phyloP scores from a whole-genome alignment of 257 asterid genomes.

The Solanum bulbocastanum region DNA sequence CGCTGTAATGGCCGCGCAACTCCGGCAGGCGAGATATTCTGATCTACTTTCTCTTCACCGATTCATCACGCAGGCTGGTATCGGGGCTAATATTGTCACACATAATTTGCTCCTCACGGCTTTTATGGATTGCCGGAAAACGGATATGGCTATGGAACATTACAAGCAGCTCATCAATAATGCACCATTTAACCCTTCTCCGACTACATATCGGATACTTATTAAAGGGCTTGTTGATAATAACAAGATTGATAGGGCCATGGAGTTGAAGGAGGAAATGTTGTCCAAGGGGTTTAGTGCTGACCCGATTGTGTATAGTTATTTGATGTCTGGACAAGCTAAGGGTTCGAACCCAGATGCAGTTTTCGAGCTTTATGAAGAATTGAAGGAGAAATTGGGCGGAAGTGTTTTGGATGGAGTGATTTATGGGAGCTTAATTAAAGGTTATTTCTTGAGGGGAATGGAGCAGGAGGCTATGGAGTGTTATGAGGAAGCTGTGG shows the following conservation, averaged over 20 bases:
- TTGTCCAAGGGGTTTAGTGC: conserved; percentile 45
- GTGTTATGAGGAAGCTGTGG: conserved; percentile 45
- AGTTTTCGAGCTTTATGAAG: conserved; percentile 59
- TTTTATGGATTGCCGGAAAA: conserved; percentile 70
- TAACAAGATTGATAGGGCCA: conserved; percentile 46
- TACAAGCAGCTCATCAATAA: conserved; percentile 65
- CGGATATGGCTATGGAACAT: conserved; percentile 79
- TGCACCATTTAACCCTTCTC: conserved; percentile 62
- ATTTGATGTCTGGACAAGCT: conserved; percentile 67
- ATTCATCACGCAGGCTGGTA: conserved; percentile 82
- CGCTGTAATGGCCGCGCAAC: conserved; percentile 78
- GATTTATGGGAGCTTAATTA: conserved; percentile 75
- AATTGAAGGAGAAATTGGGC: conserved; percentile 69
- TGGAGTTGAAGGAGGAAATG: conserved; percentile 68
- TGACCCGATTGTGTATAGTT: conserved; percentile 55
- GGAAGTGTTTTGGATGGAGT: conserved; percentile 57
- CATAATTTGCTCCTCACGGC: conserved; percentile 58
- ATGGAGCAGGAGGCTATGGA: conserved; percentile 87
- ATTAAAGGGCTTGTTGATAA: conserved; percentile 70
- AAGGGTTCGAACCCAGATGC: conserved; percentile 47
- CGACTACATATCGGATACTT: conserved; percentile 63
- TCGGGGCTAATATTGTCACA: conserved; percentile 65
- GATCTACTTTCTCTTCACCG: conserved; percentile 84
- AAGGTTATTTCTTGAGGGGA: conserved; percentile 78
- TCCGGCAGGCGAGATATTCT: conserved; percentile 65